Percentiles rank a stretch among this genome's conserved stretches.
Conservation (phyloP, 2,329 filamentous ascomycete species). For the Xylaria digitata region DNA sequence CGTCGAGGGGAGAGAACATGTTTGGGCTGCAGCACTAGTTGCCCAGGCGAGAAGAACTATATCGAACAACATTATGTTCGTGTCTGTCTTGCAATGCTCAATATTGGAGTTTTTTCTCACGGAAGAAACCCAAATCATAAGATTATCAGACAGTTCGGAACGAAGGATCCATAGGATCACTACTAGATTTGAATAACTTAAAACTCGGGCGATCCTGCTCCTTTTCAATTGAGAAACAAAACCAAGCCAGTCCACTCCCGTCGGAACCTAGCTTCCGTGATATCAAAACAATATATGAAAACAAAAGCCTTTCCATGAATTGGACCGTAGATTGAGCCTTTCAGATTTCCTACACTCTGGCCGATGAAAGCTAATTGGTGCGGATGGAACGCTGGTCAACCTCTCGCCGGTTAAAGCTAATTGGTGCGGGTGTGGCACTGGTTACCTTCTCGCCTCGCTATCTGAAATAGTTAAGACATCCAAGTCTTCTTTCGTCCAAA, state of each 20-base stretch:
- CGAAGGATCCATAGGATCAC: not conserved
- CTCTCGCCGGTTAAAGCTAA: too few relatives aligned
- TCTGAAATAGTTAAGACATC: too few relatives aligned
- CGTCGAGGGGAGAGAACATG: constrained; percentile 60
- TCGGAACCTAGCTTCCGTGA: constrained; percentile 14
- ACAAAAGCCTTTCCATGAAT: too few relatives aligned
- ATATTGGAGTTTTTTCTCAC: not conserved
- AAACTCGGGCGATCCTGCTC: not conserved
- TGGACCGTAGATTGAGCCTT: too few relatives aligned
- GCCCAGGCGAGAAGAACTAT: constrained; percentile 39
- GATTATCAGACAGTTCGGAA: not conserved
- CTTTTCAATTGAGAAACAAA: not conserved
- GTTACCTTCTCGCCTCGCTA: too few relatives aligned
- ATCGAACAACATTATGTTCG: constrained; percentile 10
- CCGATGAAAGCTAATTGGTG: too few relatives aligned
- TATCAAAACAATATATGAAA: constrained; percentile 9
- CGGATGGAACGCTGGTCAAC: too few relatives aligned
- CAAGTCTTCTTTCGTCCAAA: too few relatives aligned
- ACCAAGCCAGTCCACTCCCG: not conserved
- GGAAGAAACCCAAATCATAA: not conserved
- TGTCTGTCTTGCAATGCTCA: not conserved
- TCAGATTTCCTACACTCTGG: too few relatives aligned
- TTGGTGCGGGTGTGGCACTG: too few relatives aligned
- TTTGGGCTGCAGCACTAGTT: constrained; percentile 39
- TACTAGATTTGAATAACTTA: constrained; percentile 2